Evolutionary conservation across 108 stramenopile genomes (phyloP), one percentile per base, ranked within the genome.

Genomic region (Nitzschia palea): DNA sequence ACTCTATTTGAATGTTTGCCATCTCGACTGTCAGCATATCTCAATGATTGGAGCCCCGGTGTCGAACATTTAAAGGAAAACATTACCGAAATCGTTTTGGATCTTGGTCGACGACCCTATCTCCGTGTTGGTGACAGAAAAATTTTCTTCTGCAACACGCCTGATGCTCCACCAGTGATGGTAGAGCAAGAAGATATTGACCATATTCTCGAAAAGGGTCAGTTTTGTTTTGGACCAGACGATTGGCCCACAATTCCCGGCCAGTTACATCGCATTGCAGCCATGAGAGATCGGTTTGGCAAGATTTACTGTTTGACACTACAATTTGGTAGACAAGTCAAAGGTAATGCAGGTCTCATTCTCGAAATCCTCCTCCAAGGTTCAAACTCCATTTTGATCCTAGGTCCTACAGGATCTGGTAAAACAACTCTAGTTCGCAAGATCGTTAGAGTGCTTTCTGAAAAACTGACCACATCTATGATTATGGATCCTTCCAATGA

Each of bases 401-500:
- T 80, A 1, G 79, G 79, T 28, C 69, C 70, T 34, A 75, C 78
- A 3, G 76, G 79, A 22, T 43, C 37, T 30, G 69, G 69, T n/a
- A 70, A 70, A 36, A 70, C 69, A 3, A 70, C 82, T 4, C 61
- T 84, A 22, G 62, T 87, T 8, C 73, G 86, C 14, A 82, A 87
- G 18, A 63, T 66, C 1, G 57, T 80, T 17, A 56, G 70, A 3
- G 36, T 54, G 29, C 65, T 88, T 23, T 67, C 87, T 6, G 40
- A 64, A 0, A n/a, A n/a, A n/a, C n/a, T n/a, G n/a, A n/a, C n/a
- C n/a, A n/a, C n/a, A n/a, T n/a, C n/a, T n/a, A n/a, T n/a, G n/a
- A 67, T 88, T 9, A 68, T 85, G 1, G 87, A 88, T 54, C 85
- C 87, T 18, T 72, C 70, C 10, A 83, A 83, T 68, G 87, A 88